These are phyloP conservation scores for Coemansia sp. DNA, from an alignment of 192 early-diverging fungal species.

Conservation along the genomic window DNA sequence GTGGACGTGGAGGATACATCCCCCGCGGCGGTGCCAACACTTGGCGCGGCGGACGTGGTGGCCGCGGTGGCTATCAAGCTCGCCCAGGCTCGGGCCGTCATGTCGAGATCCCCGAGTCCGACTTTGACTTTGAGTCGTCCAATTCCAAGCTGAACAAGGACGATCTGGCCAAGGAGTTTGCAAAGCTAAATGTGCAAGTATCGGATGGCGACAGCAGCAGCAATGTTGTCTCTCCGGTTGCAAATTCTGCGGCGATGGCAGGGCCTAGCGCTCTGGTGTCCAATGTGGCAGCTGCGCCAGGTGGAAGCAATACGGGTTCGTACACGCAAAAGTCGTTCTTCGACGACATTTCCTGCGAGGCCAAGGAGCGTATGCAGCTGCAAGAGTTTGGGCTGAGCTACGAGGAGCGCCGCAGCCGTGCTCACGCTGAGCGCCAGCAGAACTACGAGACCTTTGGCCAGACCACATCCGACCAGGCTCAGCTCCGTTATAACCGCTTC, in stretches of 20 bases:
- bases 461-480: slow-evolving; percentile 67
- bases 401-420: slow-evolving; percentile 73
- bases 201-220: slow-evolving; percentile 18
- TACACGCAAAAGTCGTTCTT: slow-evolving; percentile 78
- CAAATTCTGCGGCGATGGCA: background rate
- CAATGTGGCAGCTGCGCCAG: slow-evolving; percentile 47
- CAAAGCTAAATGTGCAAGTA: slow-evolving; percentile 54
- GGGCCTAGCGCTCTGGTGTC: background rate
- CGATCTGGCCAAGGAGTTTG: slow-evolving; percentile 77
- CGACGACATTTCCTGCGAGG: slow-evolving; percentile 97
- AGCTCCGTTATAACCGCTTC: slow-evolving; percentile 56
- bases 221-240: too few relatives aligned
- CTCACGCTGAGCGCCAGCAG: slow-evolving; percentile 84
- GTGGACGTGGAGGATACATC: slow-evolving; percentile 27
- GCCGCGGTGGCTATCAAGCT: slow-evolving; percentile 43
- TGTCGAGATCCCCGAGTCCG: slow-evolving; percentile 72
- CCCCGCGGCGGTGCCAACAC: slow-evolving; percentile 20
- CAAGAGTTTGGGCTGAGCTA: slow-evolving; percentile 53
- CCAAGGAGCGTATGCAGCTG: slow-evolving; percentile 78
- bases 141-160: slow-evolving; percentile 96
- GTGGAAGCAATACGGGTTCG: too few relatives aligned
- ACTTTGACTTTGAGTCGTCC: slow-evolving; percentile 96
- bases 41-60: slow-evolving; percentile 41
- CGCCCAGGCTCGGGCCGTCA: slow-evolving; percentile 28
- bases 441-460: slow-evolving; percentile 99